phyloP scores from a whole-genome alignment of 805 yeast genomes.

The Grigorovia humatica region DNA sequence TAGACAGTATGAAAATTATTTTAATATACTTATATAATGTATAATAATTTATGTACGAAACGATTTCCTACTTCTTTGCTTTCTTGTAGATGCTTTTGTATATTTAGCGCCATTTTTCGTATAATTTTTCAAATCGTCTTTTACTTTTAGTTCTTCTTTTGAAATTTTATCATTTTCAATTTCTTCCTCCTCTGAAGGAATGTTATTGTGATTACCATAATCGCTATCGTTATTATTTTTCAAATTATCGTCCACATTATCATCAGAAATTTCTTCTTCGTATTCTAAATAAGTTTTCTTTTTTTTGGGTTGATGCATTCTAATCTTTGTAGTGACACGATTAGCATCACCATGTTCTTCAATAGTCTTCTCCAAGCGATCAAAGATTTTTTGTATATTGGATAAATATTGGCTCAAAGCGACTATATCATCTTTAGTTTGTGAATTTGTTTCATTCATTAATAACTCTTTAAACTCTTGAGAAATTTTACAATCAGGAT shows the following conservation, averaged over 20 bases:
- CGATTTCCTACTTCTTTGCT: not conserved
- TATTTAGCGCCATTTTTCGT: not conserved
- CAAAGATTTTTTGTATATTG: conserved; percentile 32
- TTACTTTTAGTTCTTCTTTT: not conserved
- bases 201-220: not conserved
- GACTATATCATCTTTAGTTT: conserved; percentile 15
- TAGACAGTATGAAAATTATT: too few species aligned
- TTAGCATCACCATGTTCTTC: conserved; percentile 6
- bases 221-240: conserved; percentile 1
- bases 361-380: conserved; percentile 50
- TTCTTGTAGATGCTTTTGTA: not conserved
- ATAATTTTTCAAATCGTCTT: not conserved
- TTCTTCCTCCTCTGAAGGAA: not conserved
- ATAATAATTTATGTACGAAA: not conserved
- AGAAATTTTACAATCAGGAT: not conserved
- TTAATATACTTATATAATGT: too few species aligned
- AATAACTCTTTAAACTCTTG: conserved; percentile 6
- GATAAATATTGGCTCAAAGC: conserved; percentile 13
- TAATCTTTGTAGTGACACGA: conserved; percentile 6
- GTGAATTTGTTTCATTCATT: conserved; percentile 16
- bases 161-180: conserved; percentile 1
- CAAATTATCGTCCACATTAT: conserved; percentile 1
- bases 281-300: conserved; percentile 2
- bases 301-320: conserved; percentile 2
- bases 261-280: conserved; percentile 5